phyloP scores from a whole-genome alignment of 306 rosid genomes.

The Sophora flavescens region DNA sequence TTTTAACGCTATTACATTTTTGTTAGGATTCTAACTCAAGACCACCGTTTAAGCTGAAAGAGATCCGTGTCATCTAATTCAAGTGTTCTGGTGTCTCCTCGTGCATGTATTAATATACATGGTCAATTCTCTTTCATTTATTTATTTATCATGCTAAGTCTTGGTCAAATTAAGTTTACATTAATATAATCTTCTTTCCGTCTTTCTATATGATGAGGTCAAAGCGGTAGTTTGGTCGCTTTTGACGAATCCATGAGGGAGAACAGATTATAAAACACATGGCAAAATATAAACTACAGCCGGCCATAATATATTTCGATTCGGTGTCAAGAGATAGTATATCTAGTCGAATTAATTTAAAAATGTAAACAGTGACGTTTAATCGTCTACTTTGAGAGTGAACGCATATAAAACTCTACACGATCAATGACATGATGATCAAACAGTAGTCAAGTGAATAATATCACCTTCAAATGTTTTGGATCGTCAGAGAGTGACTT shows the following conservation, averaged over 20 bases:
- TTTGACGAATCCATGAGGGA: not conserved
- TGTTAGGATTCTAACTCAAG: no score
- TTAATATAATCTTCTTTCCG: not conserved
- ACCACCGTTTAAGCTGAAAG: no score
- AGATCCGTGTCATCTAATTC: no score
- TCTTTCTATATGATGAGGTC: not conserved
- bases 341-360: not conserved
- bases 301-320: not conserved
- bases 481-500: no score
- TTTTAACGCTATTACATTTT: no score
- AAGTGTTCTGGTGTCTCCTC: not conserved
- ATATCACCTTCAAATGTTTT: no score
- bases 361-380: not conserved
- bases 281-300: not conserved
- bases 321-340: not conserved
- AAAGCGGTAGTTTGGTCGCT: not conserved
- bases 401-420: not conserved
- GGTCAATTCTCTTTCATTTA: not conserved
- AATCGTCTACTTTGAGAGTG: not conserved
- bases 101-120: not conserved
- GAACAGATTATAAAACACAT: not conserved
- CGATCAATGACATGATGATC: not conserved
- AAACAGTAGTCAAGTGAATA: not conserved
- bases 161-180: slow-evolving; percentile 35
- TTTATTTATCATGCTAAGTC: not conserved